Percentiles rank a stretch among this genome's conserved stretches.
Conservation (phyloP, 768 basidiomycete species). For the Psilocybe subaeruginosa region DNA sequence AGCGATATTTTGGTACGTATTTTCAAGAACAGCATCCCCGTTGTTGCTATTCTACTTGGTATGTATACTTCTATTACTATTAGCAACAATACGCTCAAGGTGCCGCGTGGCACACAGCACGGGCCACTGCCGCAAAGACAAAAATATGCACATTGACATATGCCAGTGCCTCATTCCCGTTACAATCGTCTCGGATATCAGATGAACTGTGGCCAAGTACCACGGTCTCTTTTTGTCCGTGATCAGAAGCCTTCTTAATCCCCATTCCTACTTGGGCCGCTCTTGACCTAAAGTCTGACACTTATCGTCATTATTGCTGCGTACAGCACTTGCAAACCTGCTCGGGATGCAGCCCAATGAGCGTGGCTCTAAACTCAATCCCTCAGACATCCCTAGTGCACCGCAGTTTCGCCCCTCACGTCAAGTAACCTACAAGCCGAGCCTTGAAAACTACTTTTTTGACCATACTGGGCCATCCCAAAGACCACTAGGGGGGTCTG, state of each 20-base stretch:
- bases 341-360: background rate
- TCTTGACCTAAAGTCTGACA: background rate
- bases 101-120: background rate
- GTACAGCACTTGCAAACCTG: background rate
- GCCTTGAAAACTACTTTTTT: background rate
- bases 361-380: background rate
- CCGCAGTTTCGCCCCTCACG: background rate
- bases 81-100: background rate
- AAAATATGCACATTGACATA: constrained; percentile 17
- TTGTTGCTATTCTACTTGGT: background rate
- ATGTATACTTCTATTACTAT: background rate
- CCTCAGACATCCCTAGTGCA: background rate
- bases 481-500: background rate
- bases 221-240: constrained; percentile 16
- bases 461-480: background rate
- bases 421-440: background rate
- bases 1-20: background rate
- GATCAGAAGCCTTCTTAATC: constrained; percentile 16
- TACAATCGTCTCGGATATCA: constrained; percentile 18
- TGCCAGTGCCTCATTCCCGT: constrained; percentile 18
- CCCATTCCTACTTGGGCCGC: constrained; percentile 3
- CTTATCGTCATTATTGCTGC: background rate
- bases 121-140: constrained; percentile 2
- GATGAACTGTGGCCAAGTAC: constrained; percentile 12
- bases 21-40: background rate